Conservation (phyloP, 352 stramenopile genomes). For the Globisporangium spinosum region DNA sequence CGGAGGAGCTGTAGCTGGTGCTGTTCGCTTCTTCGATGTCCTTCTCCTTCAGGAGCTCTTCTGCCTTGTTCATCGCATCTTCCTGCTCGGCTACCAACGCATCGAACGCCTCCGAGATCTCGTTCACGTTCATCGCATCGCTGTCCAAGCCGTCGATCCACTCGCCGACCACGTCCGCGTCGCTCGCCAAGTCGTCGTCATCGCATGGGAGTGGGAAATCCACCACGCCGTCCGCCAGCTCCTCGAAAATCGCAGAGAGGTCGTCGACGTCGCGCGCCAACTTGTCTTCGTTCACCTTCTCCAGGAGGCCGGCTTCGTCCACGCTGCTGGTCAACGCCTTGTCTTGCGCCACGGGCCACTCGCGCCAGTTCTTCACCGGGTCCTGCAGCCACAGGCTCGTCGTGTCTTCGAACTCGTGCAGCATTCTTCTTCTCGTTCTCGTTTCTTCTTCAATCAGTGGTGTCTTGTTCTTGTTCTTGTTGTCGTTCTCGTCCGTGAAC, state of each 20-base stretch:
- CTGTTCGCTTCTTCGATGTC: conserved; percentile 37
- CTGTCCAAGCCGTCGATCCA: conserved; percentile 71
- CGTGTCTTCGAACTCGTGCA: conserved; percentile 58
- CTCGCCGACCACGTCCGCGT: conserved; percentile 27
- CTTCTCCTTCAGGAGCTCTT: conserved; percentile 28
- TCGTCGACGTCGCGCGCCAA: conserved; percentile 74
- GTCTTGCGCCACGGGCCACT: conserved; percentile 42
- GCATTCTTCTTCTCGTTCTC: conserved; percentile 45
- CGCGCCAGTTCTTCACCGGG: conserved; percentile 42
- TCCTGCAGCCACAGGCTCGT: conserved; percentile 53
- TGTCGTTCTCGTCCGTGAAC: conserved; percentile 13
- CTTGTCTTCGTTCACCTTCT: conserved; percentile 72
- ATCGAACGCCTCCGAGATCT: conserved; percentile 69
- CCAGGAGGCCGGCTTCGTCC: conserved; percentile 34
- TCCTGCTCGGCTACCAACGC: conserved; percentile 49
- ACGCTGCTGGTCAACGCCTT: conserved; percentile 25
- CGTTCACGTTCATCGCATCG: conserved; percentile 66
- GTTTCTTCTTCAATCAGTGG: conserved; percentile 20
- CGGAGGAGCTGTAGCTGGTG: conserved; percentile 28
- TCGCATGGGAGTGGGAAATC: conserved; percentile 62
- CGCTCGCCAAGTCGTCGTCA: conserved; percentile 28
- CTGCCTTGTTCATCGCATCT: conserved; percentile 18
- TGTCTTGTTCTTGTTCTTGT: conserved; percentile 46
- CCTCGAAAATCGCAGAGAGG: conserved; percentile 69
- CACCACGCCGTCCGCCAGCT: conserved; percentile 52